Conservation (phyloP, 2,329 filamentous ascomycete species). For the Trichoderma sp. region DNA sequence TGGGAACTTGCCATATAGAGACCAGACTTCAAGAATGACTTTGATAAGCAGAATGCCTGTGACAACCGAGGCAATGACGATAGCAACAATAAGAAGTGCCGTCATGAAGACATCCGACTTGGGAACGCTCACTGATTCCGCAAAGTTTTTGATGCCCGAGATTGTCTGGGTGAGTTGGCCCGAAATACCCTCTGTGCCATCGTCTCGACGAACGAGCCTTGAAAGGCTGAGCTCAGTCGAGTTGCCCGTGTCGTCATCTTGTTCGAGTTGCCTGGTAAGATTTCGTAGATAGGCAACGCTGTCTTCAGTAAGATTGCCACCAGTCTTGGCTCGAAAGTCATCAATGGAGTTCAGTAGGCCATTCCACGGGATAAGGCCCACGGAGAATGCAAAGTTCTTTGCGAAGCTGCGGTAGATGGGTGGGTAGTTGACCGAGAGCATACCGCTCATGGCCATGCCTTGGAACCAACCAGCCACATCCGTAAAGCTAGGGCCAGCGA, state of each 20-base stretch:
- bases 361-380: conserved; percentile 81
- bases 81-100: conserved; percentile 82
- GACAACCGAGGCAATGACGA: conserved; percentile 79
- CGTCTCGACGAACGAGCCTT: conserved; percentile 55
- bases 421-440: conserved; percentile 90
- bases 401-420: conserved; percentile 84
- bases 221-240: conserved; percentile 43
- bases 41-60: conserved; percentile 89
- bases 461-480: conserved; percentile 92
- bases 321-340: conserved; percentile 74
- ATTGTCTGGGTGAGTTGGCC: conserved; percentile 50
- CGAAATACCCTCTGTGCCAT: conserved; percentile 43
- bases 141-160: conserved; percentile 76
- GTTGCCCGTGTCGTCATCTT: conserved; percentile 45
- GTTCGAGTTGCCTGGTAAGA: conserved; percentile 70
- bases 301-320: conserved; percentile 81
- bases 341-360: conserved; percentile 81
- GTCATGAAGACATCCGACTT: conserved; percentile 96
- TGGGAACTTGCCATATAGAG: conserved; percentile 85
- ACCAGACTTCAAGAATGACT: conserved; percentile 87
- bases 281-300: conserved; percentile 75
- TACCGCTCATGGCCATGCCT: conserved; percentile 90
- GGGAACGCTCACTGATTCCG: conserved; percentile 82
- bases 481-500: conserved; percentile 78
- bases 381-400: conserved; percentile 92